A percentile compares a stretch with the other conserved stretches of the same genome.
These are phyloP conservation scores for Paramecium sexaurelia DNA, from an alignment of 73 alveolate genomes.

Conservation along the genomic window DNA sequence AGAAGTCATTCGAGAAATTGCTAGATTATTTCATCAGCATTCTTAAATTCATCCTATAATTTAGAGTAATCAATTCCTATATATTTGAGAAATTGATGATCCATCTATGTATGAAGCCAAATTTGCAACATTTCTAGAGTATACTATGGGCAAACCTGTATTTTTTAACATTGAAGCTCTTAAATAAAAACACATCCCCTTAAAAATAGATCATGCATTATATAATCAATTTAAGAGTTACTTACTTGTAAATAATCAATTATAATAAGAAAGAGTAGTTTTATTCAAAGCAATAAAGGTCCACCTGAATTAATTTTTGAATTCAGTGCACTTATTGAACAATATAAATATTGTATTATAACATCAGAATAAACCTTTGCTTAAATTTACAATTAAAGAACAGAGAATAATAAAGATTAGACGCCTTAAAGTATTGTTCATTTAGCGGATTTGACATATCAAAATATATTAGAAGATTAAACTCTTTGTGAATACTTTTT, in stretches of 20 bases:
- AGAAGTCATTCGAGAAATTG: background rate
- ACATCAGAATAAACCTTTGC: conserved; percentile 2
- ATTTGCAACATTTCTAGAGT: conserved; percentile 10
- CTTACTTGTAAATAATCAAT: background rate
- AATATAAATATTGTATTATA: background rate
- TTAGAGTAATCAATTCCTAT: background rate
- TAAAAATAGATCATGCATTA: background rate
- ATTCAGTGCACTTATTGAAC: conserved; percentile 34
- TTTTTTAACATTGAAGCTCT: conserved; percentile 30
- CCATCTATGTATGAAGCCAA: background rate
- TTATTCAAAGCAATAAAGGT: background rate
- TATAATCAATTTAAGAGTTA: background rate
- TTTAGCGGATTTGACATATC: background rate
- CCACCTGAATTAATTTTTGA: conserved; percentile 6
- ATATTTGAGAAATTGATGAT: conserved; percentile 2
- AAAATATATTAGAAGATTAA: background rate
- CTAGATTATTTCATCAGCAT: background rate
- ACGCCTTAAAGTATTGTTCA: background rate
- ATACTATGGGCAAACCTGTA: conserved; percentile 23
- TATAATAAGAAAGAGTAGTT: background rate
- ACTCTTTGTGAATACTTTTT: background rate
- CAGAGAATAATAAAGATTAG: background rate
- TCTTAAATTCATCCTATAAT: background rate
- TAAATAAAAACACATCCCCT: background rate
- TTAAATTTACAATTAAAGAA: background rate